A percentile compares a stretch with the other conserved stretches of the same genome.
Evolutionary conservation across 1,284 basidiomycete genomes (phyloP).

Genomic region (Lentinus polychrous): DNA sequence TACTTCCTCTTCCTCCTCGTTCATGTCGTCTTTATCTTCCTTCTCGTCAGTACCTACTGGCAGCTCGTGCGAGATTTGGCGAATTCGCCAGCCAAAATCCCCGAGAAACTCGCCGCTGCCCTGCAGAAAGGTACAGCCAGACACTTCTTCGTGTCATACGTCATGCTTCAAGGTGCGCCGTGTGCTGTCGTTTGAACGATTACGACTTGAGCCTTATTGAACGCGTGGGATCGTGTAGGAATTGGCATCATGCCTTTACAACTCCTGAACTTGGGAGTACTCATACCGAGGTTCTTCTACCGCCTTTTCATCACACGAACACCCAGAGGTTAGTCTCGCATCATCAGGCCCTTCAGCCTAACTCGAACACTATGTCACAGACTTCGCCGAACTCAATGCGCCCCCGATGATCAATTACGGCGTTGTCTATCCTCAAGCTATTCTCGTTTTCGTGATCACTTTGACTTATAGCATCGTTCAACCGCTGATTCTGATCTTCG

Average conservation of each 20-base stretch:
- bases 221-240: constrained; percentile 45
- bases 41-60: constrained; percentile 87
- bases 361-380: constrained; percentile 31
- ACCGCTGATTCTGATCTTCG: constrained; percentile 91
- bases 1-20: constrained; percentile 92
- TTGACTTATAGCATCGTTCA: constrained; percentile 94
- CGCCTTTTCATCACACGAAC: constrained; percentile 75
- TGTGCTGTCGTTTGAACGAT: background rate
- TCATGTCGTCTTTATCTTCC: constrained; percentile 95
- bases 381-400: constrained; percentile 94
- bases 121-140: constrained; percentile 73
- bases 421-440: constrained; percentile 87
- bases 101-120: constrained; percentile 82
- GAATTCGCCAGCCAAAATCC: constrained; percentile 82
- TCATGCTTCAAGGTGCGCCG: constrained; percentile 76
- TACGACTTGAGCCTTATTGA: background rate
- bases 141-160: constrained; percentile 94
- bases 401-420: constrained; percentile 97
- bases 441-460: constrained; percentile 93
- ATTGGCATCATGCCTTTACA: constrained; percentile 94
- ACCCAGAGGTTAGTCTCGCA: constrained; percentile 61
- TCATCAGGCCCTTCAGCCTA: background rate
- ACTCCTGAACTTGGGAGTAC: constrained; percentile 81
- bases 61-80: constrained; percentile 83
- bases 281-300: constrained; percentile 70